Percentiles rank a stretch among this genome's conserved stretches.
These are phyloP conservation scores for Emydomyces testavorans DNA, from an alignment of 2,329 filamentous ascomycete species.

Conservation along the genomic window DNA sequence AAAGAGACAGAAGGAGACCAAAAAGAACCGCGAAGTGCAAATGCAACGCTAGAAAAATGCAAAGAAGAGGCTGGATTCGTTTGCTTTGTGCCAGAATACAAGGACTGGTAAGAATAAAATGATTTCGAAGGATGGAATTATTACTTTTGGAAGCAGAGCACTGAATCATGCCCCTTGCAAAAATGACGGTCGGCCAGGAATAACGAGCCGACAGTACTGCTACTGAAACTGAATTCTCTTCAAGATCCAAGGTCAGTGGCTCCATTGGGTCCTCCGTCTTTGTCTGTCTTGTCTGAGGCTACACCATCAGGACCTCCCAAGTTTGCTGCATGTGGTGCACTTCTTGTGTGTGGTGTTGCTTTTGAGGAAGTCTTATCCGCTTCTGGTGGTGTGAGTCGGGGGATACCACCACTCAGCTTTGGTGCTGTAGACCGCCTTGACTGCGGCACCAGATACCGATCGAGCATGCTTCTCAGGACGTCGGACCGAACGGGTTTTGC, in stretches of 20 bases:
- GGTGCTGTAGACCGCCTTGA: constrained; percentile 18
- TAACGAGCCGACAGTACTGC: no score
- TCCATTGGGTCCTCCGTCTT: neutral
- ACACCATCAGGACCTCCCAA: neutral
- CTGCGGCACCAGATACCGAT: constrained; percentile 49
- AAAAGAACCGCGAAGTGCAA: neutral
- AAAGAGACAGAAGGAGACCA: neutral
- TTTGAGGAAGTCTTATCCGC: neutral
- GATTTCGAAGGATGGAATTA: no score
- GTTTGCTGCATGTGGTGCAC: neutral
- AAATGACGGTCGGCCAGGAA: no score
- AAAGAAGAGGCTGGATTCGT: neutral
- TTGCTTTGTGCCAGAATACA: no score
- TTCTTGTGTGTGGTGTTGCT: constrained; percentile 1
- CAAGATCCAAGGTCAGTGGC: neutral
- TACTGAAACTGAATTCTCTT: no score
- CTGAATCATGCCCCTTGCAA: no score
- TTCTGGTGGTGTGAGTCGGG: neutral
- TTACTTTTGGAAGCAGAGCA: no score
- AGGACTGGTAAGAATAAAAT: no score
- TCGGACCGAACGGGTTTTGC: constrained; percentile 89
- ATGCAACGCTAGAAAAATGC: neutral
- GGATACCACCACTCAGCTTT: constrained; percentile 10
- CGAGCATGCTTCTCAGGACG: constrained; percentile 72
- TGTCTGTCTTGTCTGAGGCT: neutral